Evolutionary conservation across 2,329 filamentous ascomycete species (phyloP), one percentile per base, ranked within the genome.

Genomic region (Juglanconis oblonga): DNA sequence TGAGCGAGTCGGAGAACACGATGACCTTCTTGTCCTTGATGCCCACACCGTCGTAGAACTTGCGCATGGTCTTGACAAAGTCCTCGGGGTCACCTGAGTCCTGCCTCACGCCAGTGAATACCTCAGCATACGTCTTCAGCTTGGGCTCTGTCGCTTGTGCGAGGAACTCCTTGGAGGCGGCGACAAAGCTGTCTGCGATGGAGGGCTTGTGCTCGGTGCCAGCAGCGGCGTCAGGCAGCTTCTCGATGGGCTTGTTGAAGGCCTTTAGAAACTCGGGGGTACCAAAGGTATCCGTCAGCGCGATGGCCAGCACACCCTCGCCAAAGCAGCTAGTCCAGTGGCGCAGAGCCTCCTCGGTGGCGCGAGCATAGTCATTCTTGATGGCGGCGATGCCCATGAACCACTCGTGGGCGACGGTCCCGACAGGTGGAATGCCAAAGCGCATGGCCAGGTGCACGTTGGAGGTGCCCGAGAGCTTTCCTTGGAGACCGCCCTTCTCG

Each of bases 351-450:
- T 88, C 83, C 72, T 96, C 92, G 42, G 93, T 96, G 3, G 95
- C 93, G 63, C 84, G 81, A 67, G 86, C 83, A 71, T 99, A 99
- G 74, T 97, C 85, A 64, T 91, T 83, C 4, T 89, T 91, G 67
- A 97, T 92, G 44, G 95, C 93, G 1, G 95, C 95, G 64, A 96
- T 94, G 47, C 92, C 93, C 95, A 99, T 99, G 79, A 97, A 98
- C 95, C 95, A 99, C 76, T 99, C 95, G 71, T 99, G 95, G 0
- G 95, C 95, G 2, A 87, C 84, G 0, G 95, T 99, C 5, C 95
- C 95, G 11, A 98, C 85, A 0, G 95, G 92, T 3, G 86, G 78
- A 50, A 97, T 86, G 49, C 86, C 87, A 75, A 96, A 94, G 69
- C 92, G 89, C 92, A 96, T 97, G 10, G 95, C 95, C 66, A 99